These are phyloP conservation scores for Trametes hirsuta DNA, from an alignment of 1,284 basidiomycete genomes.

Conservation along the genomic window DNA sequence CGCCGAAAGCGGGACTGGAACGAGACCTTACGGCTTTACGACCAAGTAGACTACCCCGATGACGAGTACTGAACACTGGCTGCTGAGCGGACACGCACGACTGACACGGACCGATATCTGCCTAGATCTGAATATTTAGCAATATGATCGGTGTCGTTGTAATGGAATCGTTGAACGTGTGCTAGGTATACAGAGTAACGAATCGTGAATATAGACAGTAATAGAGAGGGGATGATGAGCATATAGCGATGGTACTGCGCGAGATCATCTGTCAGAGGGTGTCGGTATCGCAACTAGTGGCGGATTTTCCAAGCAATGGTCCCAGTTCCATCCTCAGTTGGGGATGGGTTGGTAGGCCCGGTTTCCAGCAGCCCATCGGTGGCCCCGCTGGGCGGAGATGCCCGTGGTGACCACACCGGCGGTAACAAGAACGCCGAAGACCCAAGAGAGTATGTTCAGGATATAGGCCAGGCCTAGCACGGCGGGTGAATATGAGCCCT, in stretches of 20 bases:
- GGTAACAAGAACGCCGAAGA: slow-evolving; percentile 53
- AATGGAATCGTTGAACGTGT: background rate
- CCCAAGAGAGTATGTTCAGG: slow-evolving; percentile 64
- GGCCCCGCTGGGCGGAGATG: slow-evolving; percentile 64
- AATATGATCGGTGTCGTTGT: no score
- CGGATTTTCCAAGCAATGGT: background rate
- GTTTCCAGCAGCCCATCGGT: slow-evolving; percentile 77
- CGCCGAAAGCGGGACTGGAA: slow-evolving; percentile 88
- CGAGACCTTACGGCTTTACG: slow-evolving; percentile 78
- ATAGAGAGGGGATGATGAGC: background rate
- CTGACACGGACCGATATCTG: no score
- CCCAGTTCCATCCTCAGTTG: slow-evolving; percentile 19
- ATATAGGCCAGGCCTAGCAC: slow-evolving; percentile 58
- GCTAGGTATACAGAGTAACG: background rate
- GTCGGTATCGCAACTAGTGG: background rate
- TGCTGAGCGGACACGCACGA: background rate
- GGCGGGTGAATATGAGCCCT: background rate
- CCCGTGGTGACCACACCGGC: slow-evolving; percentile 64
- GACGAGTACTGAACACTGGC: slow-evolving; percentile 35
- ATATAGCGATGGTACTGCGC: background rate
- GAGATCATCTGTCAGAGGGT: background rate
- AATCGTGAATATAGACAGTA: background rate
- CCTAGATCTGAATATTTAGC: no score
- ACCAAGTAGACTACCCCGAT: slow-evolving; percentile 75
- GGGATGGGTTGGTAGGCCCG: slow-evolving; percentile 62